These are phyloP conservation scores for Pseudogymnoascus sp. DNA, from an alignment of 2,329 filamentous ascomycete species.

Conservation along the genomic window DNA sequence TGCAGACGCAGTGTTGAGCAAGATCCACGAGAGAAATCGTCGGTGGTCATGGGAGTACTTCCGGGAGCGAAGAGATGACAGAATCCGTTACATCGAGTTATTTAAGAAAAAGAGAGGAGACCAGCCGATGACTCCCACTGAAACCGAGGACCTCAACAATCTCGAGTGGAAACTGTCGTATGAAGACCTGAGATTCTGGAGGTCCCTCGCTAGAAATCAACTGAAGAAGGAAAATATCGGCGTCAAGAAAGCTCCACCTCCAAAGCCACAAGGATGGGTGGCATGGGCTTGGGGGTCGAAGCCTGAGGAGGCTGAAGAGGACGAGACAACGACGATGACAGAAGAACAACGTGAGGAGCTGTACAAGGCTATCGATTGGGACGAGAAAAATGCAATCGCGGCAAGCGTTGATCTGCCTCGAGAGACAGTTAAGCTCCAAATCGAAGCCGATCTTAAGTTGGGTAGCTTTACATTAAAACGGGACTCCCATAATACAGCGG, in stretches of 20 bases:
- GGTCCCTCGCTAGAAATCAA: slow-evolving; percentile 87
- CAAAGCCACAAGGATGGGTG: slow-evolving; percentile 70
- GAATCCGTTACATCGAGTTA: slow-evolving; percentile 78
- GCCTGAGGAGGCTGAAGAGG: slow-evolving; percentile 46
- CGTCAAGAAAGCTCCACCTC: slow-evolving; percentile 60
- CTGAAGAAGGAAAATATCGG: slow-evolving; percentile 91
- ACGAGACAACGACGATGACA: slow-evolving; percentile 80
- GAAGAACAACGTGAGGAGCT: slow-evolving; percentile 94
- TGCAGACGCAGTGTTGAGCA: slow-evolving; percentile 77
- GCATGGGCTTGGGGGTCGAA: slow-evolving; percentile 88
- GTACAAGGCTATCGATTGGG: slow-evolving; percentile 96
- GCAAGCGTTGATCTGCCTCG: slow-evolving; percentile 84
- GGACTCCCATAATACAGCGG: slow-evolving; percentile 67
- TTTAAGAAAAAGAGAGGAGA: slow-evolving; percentile 87
- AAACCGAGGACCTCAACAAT: slow-evolving; percentile 62
- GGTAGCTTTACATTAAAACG: slow-evolving; percentile 93
- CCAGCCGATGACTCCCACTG: slow-evolving; percentile 57
- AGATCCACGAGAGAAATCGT: slow-evolving; percentile 90
- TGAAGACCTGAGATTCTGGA: slow-evolving; percentile 95
- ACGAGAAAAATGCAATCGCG: slow-evolving; percentile 84
- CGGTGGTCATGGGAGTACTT: slow-evolving; percentile 97
- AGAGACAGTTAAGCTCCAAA: slow-evolving; percentile 85
- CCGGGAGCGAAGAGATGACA: slow-evolving; percentile 83
- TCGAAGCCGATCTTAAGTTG: slow-evolving; percentile 88
- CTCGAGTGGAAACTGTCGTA: slow-evolving; percentile 86